Evolutionary conservation across 495 filamentous ascomycete genomes (phyloP), one percentile per base, ranked within the genome.

Genomic region (Podospora fimiseda): DNA sequence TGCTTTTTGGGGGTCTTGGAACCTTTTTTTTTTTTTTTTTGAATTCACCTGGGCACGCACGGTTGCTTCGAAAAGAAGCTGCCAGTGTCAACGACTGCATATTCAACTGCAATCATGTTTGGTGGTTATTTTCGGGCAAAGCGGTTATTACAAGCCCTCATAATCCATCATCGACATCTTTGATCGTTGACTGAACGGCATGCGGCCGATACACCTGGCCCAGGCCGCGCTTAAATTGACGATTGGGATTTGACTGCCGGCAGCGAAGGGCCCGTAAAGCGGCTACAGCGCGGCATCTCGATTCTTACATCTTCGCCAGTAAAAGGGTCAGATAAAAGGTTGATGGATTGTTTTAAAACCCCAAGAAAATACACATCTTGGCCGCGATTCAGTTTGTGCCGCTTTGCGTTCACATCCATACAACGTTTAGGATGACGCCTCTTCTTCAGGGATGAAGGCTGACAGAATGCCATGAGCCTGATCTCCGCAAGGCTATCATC

Each of bases 181-280:
- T 33, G 5, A 33, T 5, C 27, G 27, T 6, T 11, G 5, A 11
- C 5, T 33, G 27, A 23, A 9, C 36, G 20, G n/a, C 39, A 48
- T 52, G 44, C 24, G 50, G 55, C 49, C 55, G 22, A 24, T n/a
- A 30, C 43, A 21, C 49, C 55, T 19, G 39, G 22, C 24, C 51
- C 42, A 43, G 48, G 20, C 5, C 21, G 54, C 54, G 54, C 54
- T 57, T 57, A 52, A n/a, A 27, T 23, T 23, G 41, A 37, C 48
- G 38, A 41, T 40, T 43, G 46, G n/a, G 15, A 14, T 21, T 13
- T 11, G 23, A 50, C 13, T 21, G 21, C 23, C 41, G 41, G 53
- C 47, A 41, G n/a, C 48, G 14, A 50, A 18, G 39, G 41, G 33
- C 30, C 15, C 41, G 41, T n/a, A 23, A 45, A 48, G 41, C 37